A percentile compares a stretch with the other conserved stretches of the same genome.
These are phyloP conservation scores for Teunomyces gatunensis DNA, from an alignment of 805 yeast genomes.

Conservation along the genomic window DNA sequence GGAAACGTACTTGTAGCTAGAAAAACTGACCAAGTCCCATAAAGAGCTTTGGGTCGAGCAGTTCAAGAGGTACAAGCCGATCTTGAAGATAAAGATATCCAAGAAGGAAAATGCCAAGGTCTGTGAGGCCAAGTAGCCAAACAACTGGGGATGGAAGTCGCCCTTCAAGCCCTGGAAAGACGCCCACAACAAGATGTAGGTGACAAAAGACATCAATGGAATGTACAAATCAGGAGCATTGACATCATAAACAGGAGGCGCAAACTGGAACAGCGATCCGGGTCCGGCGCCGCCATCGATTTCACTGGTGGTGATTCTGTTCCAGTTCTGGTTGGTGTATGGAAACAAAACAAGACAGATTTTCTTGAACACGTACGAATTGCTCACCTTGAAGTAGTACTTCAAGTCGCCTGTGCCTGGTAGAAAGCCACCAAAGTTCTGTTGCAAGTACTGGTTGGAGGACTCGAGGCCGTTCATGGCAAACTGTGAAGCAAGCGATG, in stretches of 20 bases:
- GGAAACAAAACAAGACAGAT: conserved; percentile 78
- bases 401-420: conserved; percentile 58
- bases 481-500: conserved; percentile 82
- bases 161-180: conserved; percentile 82
- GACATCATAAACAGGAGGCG: conserved; percentile 79
- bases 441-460: conserved; percentile 75
- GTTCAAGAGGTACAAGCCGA: conserved; percentile 78
- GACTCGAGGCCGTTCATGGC: conserved; percentile 83
- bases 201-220: conserved; percentile 89
- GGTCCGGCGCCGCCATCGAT: conserved; percentile 31
- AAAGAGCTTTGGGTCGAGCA: conserved; percentile 58
- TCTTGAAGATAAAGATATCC: conserved; percentile 72
- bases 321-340: conserved; percentile 82
- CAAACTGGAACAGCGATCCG: conserved; percentile 36
- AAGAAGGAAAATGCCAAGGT: conserved; percentile 77
- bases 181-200: conserved; percentile 83
- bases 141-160: conserved; percentile 86
- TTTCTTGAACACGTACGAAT: conserved; percentile 77
- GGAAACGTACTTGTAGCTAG: conserved; percentile 93
- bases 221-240: conserved; percentile 97
- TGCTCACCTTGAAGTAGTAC: conserved; percentile 89
- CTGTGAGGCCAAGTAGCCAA: conserved; percentile 83
- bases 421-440: conserved; percentile 57
- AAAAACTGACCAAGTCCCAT: conserved; percentile 83
- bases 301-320: conserved; percentile 43